Evolutionary conservation across 805 yeast genomes (phyloP).

Genomic region (Brettanomyces bruxellensis): DNA sequence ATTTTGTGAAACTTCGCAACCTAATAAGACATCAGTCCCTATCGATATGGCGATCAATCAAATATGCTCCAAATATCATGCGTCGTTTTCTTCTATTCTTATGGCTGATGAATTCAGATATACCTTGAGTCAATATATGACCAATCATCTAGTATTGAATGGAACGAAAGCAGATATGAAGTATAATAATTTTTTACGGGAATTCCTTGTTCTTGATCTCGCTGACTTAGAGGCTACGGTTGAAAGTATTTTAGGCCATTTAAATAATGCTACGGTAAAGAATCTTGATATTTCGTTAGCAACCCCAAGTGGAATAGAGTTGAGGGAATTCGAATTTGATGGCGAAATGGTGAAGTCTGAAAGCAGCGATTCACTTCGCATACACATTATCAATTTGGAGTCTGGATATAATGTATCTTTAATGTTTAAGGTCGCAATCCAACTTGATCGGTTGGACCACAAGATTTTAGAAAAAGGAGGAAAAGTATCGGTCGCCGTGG

Average conservation of each 20-base stretch:
- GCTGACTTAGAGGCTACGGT: constrained; percentile 9
- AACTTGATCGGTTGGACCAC: constrained; percentile 4
- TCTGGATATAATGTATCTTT: constrained; percentile 16
- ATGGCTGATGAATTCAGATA: constrained; percentile 21
- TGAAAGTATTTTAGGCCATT: constrained; percentile 5
- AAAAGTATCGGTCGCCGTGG: background rate
- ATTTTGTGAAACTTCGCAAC: background rate
- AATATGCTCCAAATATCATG: background rate
- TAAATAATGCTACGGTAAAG: constrained; percentile 13
- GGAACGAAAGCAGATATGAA: background rate
- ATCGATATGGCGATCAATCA: background rate
- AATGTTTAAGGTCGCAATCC: constrained; percentile 17
- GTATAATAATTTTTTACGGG: constrained; percentile 7
- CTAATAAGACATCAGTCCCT: background rate
- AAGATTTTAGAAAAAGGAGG: background rate
- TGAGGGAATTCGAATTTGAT: constrained; percentile 12
- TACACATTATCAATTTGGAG: constrained; percentile 11
- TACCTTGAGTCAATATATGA: constrained; percentile 11
- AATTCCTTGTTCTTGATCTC: constrained; percentile 16
- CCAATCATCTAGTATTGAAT: constrained; percentile 10
- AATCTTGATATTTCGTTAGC: constrained; percentile 10
- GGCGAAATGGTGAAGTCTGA: constrained; percentile 6
- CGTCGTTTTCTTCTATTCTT: constrained; percentile 15
- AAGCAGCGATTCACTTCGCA: background rate
- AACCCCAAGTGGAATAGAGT: constrained; percentile 11